Evolutionary conservation across 2,329 filamentous ascomycete species (phyloP), one percentile per base, ranked within the genome.

Genomic region (Arthroderma sp.): DNA sequence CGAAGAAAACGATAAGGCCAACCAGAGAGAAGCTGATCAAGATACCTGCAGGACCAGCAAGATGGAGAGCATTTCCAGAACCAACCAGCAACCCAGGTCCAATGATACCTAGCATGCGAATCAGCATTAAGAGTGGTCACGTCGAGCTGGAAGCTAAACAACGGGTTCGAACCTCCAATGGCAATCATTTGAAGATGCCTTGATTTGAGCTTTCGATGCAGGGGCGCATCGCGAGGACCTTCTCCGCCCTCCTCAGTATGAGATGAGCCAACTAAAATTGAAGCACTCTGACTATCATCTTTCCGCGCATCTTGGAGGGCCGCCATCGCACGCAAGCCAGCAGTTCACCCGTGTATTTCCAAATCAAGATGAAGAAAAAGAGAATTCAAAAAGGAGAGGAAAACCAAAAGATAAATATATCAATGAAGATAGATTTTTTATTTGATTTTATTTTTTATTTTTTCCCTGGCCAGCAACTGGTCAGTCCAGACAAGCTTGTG

Each of bases 11-110:
- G 47, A 86, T 75, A 50, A 85, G 72, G 7, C 80, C 82, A 51
- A 86, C 81, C 29, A 85, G 66, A 6, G 72, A 75, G 51, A 87
- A 88, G 1, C 82, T 82, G 55, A 87, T 85, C 32, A 87, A 60
- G 40, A 86, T 63, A 0, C 81, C 78, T 0, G 80, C 83, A 10
- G 83, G 83, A 0, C 83, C 83, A 45, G 82, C 82, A 36, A 71
- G 74, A 8, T 74, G 69, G 27, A 88, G 66, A 0, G 83, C 83
- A 39, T 79, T 77, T 32, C 83, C 83, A 2, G 80, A 74, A 10
- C 82, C 83, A 44, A 86, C 78, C 3, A 87, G 71, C 36, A 87
- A 66, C 22, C 83, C 83, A 3, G 83, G 81, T 0, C 83, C 83
- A 48, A 75, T 75, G 47, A 74, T 75, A 7, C 72, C 71, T 55